phyloP scores from a whole-genome alignment of 73 alveolate species.

The Paramecium primaurelia region DNA sequence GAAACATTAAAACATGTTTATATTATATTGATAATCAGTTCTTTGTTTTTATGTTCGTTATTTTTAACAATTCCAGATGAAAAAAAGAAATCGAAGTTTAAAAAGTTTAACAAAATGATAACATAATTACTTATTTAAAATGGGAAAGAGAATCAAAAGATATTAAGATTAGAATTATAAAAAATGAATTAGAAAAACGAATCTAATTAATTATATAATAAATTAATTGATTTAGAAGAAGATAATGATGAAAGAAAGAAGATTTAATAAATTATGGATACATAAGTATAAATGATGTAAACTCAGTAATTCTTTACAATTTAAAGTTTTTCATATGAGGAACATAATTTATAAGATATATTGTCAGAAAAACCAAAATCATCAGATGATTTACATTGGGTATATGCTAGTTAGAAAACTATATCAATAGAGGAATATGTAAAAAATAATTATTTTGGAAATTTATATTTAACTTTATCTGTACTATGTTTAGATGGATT shows the following conservation, averaged over 20 bases:
- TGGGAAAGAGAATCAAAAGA: neutral
- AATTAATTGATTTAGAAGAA: neutral
- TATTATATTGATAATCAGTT: neutral
- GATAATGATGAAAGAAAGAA: neutral
- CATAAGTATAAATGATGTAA: neutral
- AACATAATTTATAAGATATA: neutral
- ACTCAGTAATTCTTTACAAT: neutral
- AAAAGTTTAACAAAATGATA: neutral
- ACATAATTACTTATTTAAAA: neutral
- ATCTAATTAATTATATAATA: neutral
- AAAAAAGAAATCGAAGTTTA: neutral
- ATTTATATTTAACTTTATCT: neutral
- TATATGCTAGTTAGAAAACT: neutral
- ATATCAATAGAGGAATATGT: neutral
- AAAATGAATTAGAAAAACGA: neutral
- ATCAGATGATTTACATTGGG: neutral
- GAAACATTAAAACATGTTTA: neutral
- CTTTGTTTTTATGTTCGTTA: neutral
- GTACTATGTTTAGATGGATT: neutral
- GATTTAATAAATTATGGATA: neutral
- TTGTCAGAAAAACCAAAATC: neutral
- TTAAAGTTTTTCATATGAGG: neutral
- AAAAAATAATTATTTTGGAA: neutral
- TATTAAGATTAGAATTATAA: neutral
- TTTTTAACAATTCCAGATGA: constrained; percentile 5